Conservation (phyloP, 2,329 filamentous ascomycete genomes). For the Trichophyton simii region DNA sequence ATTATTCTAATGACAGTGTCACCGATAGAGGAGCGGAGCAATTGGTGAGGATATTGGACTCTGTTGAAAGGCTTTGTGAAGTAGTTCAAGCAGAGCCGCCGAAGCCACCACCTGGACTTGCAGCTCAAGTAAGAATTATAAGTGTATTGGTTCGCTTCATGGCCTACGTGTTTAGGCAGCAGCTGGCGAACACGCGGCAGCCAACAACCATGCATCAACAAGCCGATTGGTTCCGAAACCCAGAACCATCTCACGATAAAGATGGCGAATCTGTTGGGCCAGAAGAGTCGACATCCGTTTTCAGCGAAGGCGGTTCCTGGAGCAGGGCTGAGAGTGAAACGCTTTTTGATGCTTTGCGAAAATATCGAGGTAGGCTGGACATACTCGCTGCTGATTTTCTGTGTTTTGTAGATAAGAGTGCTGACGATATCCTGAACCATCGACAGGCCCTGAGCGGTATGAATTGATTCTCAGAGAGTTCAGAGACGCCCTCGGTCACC, state of each 20-base stretch:
- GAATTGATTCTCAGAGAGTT: slow-evolving; percentile 2
- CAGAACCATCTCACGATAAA: neutral
- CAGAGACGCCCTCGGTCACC: neutral
- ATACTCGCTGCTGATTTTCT: neutral
- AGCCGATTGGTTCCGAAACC: neutral
- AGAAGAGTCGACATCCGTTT: neutral
- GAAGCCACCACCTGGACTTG: neutral
- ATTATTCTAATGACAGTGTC: slow-evolving; percentile 7
- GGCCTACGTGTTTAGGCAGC: slow-evolving; percentile 6
- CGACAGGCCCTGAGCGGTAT: slow-evolving; percentile 4
- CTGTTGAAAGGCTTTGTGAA: slow-evolving; percentile 8
- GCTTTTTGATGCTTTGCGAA: slow-evolving; percentile 3
- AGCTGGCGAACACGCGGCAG: neutral
- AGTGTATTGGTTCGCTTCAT: slow-evolving; percentile 10
- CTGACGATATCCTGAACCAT: neutral
- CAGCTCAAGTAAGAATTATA: slow-evolving; percentile 8
- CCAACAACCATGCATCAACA: neutral
- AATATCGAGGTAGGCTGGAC: slow-evolving; percentile 2
- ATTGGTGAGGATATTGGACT: slow-evolving; percentile 6
- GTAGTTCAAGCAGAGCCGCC: slow-evolving; percentile 5
- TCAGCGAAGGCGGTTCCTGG: neutral
- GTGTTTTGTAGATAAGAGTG: neutral
- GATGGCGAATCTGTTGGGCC: neutral
- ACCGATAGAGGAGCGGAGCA: slow-evolving; percentile 9
- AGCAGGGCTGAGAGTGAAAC: slow-evolving; percentile 2